Base-by-base conservation (phyloP, 169 alveolate genomes). In the Amoebophrya sp. region DNA sequence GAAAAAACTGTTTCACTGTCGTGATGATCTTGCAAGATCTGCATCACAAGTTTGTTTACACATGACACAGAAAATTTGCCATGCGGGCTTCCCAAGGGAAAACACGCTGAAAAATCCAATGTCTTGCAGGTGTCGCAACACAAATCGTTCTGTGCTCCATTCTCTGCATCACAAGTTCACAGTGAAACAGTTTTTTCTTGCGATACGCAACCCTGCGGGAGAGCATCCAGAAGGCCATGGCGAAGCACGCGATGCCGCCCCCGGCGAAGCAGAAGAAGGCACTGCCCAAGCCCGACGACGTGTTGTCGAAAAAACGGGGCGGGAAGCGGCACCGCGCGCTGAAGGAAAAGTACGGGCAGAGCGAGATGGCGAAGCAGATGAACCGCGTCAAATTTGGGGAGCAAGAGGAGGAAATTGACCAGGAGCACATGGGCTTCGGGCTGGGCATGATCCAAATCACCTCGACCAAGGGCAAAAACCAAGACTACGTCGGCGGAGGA, bases 251-350 rank as follows among this genome's bases (percentile, higher is more conserved):
- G 7, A 7, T 47, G 55, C 95, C 96, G 77, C 97, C 97, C 1
- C 97, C 95, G n/a, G 96, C 96, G 25, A 97, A 97, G 29, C 83
- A 93, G 93, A 96, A 96, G 93, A 96, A 96, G 94, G 94, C 98
- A 32, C 93, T 96, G 33, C 98, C 98, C 23, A 91, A 95, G 88
- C 98, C 98, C 32, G 97, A 96, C 89, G 98, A 96, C 83, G 93
- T 94, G 40, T 95, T 93, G 91, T 94, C 94, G 47, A 94, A 95
- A 89, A 95, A 94, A 91, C 91, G 98, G 90, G 98, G 98, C 14
- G 98, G 98, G 10, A 96, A 94, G 77, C 93, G 98, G 92, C 93
- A 94, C 40, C 90, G 98, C 47, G 95, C 95, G 77, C 95, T 96
- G 40, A 96, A 96, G 93, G 98, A 96, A 91, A 96, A 95, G 77